These are phyloP conservation scores for Sugiyamaella qingdaonensis DNA, from an alignment of 805 yeast genomes.

Conservation along the genomic window DNA sequence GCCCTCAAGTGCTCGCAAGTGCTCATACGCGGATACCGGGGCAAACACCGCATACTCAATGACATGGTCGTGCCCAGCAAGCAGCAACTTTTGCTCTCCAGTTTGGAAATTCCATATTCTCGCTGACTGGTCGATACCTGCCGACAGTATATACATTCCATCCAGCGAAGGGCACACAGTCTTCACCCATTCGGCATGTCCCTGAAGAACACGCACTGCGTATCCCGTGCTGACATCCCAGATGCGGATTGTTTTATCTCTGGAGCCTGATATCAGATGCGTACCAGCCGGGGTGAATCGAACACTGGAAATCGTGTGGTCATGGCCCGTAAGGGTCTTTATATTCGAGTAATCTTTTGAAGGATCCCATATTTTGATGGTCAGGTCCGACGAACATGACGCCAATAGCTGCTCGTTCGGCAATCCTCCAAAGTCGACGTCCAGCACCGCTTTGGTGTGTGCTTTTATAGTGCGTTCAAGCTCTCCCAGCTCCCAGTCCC, in stretches of 20 bases:
- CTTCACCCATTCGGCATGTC: slow-evolving; percentile 89
- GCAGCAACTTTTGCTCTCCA: slow-evolving; percentile 62
- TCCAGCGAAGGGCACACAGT: slow-evolving; percentile 35
- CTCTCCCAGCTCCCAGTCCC: slow-evolving; percentile 64
- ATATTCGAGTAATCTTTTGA: slow-evolving; percentile 45
- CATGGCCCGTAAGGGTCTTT: slow-evolving; percentile 76
- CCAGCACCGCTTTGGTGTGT: slow-evolving; percentile 67
- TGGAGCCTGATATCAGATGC: slow-evolving; percentile 67
- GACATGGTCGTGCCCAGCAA: slow-evolving; percentile 80
- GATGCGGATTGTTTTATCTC: slow-evolving; percentile 81
- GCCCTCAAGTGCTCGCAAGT: slow-evolving; percentile 45
- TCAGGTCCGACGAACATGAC: slow-evolving; percentile 47
- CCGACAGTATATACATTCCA: slow-evolving; percentile 61
- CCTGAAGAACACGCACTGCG: slow-evolving; percentile 60
- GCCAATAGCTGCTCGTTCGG: slow-evolving; percentile 34
- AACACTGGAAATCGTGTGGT: slow-evolving; percentile 72
- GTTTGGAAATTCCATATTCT: slow-evolving; percentile 62
- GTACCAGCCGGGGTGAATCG: slow-evolving; percentile 48
- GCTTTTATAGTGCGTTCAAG: slow-evolving; percentile 66
- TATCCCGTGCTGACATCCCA: slow-evolving; percentile 70
- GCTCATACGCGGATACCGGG: slow-evolving; percentile 47
- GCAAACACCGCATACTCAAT: slow-evolving; percentile 68
- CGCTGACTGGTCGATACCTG: slow-evolving; percentile 74
- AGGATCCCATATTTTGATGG: slow-evolving; percentile 70
- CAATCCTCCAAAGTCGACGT: slow-evolving; percentile 47